Base-by-base conservation (phyloP, 2,329 filamentous ascomycete genomes). In the Alternaria incomplexa region DNA sequence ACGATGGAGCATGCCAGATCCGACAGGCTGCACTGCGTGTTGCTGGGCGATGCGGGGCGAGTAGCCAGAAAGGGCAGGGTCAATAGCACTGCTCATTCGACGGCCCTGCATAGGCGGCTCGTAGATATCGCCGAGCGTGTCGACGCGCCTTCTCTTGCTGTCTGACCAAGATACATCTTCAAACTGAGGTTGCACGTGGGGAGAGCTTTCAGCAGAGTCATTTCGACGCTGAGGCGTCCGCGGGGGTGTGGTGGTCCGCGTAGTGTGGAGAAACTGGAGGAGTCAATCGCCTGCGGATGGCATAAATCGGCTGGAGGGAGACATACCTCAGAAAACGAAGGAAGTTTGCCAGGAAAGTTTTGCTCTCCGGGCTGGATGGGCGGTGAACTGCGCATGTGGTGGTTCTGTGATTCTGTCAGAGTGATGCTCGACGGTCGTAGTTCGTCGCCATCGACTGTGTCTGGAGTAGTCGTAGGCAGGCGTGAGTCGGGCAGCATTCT, bases 281-380 rank as follows among this genome's bases (percentile, higher is more conserved):
- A 17, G 58, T 74, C 20, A 74, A 67, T 58, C 26, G 28, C n/a
- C 22, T 22, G 25, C 22, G 17, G 17, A 20, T 25, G 20, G 9
- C 22, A 26, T 8, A 4, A 5, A 17, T 23, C 32, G 9, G 12
- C 6, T 40, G n/a, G n/a, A 12, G 28, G 8, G 0, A 5, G 20
- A 68, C 65, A 43, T 68, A 77, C 76, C 70, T 77, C 71, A 30
- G 67, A 66, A 28, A 79, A 78, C 2, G 75, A 76, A 2, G 76
- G 76, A 13, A 79, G 71, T 23, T 72, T 72, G 6, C 64, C 70
- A 10, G 65, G 58, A 8, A 66, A 66, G 12, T 57, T 67, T 28
- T 74, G 73, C 64, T 79, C 77, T 36, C 73, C 73, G 3, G 73
- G 72, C 59, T 79, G 77, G 5, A 77, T 67, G 6, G 77, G 77